Percentiles rank a stretch among this genome's conserved stretches.
These are phyloP conservation scores for Ophiostoma montium DNA, from an alignment of 2,329 filamentous ascomycete species.

Conservation along the genomic window DNA sequence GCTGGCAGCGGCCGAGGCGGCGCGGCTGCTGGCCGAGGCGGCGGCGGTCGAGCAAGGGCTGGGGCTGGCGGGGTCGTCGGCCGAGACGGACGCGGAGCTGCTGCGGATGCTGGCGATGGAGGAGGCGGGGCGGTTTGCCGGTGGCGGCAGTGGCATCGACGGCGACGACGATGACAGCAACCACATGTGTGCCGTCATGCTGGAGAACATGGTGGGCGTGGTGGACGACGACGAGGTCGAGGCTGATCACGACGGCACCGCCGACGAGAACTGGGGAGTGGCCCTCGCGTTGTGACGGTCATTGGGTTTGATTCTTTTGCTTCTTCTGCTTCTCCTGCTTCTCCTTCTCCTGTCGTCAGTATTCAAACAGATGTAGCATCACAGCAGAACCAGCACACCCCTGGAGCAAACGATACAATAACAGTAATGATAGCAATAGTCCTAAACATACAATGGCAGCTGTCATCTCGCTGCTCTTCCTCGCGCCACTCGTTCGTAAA, in stretches of 20 bases:
- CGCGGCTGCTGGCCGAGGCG: conserved; percentile 26
- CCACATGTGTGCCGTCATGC: conserved; percentile 3
- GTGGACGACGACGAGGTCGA: neutral
- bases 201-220: neutral
- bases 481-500: no score
- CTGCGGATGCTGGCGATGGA: conserved; percentile 10
- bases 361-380: no score
- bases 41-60: conserved; percentile 24
- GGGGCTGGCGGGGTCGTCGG: conserved; percentile 22
- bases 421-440: no score
- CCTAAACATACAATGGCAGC: no score
- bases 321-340: no score
- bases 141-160: conserved; percentile 18
- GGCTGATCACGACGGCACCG: no score
- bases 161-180: conserved; percentile 18
- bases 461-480: no score
- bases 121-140: neutral
- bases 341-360: no score
- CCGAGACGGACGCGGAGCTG: conserved; percentile 10
- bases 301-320: no score
- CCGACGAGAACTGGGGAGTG: neutral
- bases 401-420: no score
- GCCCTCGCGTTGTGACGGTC: no score
- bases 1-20: conserved; percentile 30
- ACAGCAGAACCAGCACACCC: no score